Conservation (phyloP, 768 basidiomycete species). For the Leccinum boreale region DNA sequence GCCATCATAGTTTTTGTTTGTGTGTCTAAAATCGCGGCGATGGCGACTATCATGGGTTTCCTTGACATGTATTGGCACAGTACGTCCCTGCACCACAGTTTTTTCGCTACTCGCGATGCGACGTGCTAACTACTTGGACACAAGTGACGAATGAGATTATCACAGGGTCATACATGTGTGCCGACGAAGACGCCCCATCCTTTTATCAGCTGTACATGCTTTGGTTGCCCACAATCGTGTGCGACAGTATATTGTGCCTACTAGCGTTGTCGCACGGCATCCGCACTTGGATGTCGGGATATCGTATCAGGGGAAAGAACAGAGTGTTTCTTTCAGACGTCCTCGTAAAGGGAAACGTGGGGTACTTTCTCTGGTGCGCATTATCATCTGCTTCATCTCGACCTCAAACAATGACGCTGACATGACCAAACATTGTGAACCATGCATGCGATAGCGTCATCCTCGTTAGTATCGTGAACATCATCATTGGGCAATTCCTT, state of each 20-base stretch:
- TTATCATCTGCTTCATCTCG: background rate
- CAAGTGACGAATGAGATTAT: background rate
- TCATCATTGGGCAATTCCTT: background rate
- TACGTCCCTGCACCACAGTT: background rate
- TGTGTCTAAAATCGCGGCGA: background rate
- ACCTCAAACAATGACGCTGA: background rate
- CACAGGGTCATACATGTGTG: conserved; percentile 4
- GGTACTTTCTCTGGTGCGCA: conserved; percentile 1
- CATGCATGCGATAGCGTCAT: background rate
- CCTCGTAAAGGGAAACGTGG: background rate
- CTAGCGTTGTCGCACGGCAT: conserved; percentile 3
- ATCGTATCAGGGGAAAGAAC: too few species aligned
- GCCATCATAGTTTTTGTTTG: background rate
- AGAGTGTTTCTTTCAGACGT: background rate
- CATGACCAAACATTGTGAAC: background rate
- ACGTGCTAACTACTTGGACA: background rate
- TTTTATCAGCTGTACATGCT: conserved; percentile 4
- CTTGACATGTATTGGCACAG: background rate
- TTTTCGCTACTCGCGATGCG: too few species aligned
- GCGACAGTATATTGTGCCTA: conserved; percentile 2
- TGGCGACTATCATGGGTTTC: background rate
- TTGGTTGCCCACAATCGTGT: conserved; percentile 9
- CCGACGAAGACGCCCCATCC: background rate
- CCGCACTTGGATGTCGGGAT: background rate
- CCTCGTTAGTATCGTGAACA: background rate